phyloP scores from a whole-genome alignment of 2,329 filamentous ascomycete genomes.

The Colletotrichum chlorophyti region DNA sequence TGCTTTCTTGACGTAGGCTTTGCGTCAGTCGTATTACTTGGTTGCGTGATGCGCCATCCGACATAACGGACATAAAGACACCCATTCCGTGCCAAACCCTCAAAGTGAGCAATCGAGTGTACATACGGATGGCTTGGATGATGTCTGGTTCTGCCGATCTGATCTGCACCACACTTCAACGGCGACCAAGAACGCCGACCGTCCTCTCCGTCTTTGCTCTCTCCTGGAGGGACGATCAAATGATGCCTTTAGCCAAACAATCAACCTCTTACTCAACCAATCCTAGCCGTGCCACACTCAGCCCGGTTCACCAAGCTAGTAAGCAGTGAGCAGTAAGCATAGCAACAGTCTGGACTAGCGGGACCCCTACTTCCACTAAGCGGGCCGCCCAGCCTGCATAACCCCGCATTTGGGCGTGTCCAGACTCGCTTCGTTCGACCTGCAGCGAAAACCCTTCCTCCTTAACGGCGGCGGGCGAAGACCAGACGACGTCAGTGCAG shows the following conservation, averaged over 20 bases:
- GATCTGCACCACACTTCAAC: neutral
- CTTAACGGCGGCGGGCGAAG: neutral
- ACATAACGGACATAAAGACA: too few species aligned
- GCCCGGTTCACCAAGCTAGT: neutral
- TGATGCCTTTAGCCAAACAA: neutral
- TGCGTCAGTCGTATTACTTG: too few species aligned
- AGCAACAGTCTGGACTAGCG: neutral
- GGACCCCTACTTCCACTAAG: slow-evolving; percentile 9
- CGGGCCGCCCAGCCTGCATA: slow-evolving; percentile 2
- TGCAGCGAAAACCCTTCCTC: too few species aligned
- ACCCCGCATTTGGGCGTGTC: slow-evolving; percentile 24
- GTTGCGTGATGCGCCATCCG: too few species aligned
- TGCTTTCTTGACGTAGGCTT: too few species aligned
- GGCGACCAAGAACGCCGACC: too few species aligned
- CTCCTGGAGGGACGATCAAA: neutral
- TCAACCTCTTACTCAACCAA: neutral
- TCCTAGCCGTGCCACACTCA: neutral
- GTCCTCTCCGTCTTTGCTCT: neutral
- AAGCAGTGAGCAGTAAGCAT: neutral
- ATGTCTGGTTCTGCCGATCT: neutral
- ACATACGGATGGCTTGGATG: too few species aligned
- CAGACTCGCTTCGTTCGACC: too few species aligned
- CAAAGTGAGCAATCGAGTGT: too few species aligned
- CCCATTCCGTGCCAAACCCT: too few species aligned
- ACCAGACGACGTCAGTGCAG: slow-evolving; percentile 20